Evolutionary conservation across 306 rosid genomes (phyloP), one percentile per base, ranked within the genome.

Genomic region (Gleditsia sinensis): DNA sequence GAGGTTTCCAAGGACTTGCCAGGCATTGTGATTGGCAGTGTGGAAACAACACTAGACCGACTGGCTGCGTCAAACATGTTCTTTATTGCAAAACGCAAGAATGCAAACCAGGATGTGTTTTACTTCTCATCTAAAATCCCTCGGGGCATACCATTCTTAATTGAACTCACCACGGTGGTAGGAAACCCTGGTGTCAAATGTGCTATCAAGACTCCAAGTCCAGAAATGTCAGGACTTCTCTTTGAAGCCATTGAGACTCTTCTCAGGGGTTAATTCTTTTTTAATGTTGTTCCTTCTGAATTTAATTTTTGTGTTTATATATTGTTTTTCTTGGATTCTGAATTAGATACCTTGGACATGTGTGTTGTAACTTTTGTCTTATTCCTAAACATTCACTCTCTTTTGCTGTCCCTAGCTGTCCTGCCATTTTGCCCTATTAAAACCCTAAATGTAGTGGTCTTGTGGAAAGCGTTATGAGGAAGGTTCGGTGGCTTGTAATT

Each of bases 191-290:
- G 96, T 17, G 71, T 92, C 79, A 90, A 94, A 85, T 86, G 89
- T 62, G 99, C 99, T 28, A 82, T 90, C 89, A 94, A 94, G 88
- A 94, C 99, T 69, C 97, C 97, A 20, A 88, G 81, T 83, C 89
- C 91, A 9, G 97, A 94, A 69, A 82, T 89, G 82, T 82, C 96
- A n/a, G 78, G 91, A 27, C 75, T 94, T 75, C 78, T 94, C 84
- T 94, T 92, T 5, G 96, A 94, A 82, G 84, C 97, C 72, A 14
- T 94, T 1, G 99, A 94, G 87, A 77, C 86, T 48, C 91, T 94
- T 50, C 96, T 94, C 39, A 49, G 53, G 78, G 89, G 63, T 58
- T 91, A 80, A 89, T 78, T 68, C 81, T 67, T 78, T 61, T 54
- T 30, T 57, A 5, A 20, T 30, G 2, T 61, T 16, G 74, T 61